phyloP scores from a whole-genome alignment of 768 basidiomycete genomes.

The Peribolospora baueri region DNA sequence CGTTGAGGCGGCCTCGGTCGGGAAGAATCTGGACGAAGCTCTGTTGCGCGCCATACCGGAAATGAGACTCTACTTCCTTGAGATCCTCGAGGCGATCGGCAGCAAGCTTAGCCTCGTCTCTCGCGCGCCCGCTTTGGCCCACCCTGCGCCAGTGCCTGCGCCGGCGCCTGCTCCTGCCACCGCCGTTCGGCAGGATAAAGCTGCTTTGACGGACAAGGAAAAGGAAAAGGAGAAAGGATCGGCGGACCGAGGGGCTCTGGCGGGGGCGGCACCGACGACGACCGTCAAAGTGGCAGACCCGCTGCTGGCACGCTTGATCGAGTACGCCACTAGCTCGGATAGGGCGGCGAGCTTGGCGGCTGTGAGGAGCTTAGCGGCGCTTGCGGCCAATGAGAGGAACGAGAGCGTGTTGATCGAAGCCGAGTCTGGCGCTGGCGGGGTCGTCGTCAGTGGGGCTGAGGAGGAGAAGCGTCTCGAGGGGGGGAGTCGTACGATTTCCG shows the following conservation, averaged over 20 bases:
- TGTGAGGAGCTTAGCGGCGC: constrained; percentile 33
- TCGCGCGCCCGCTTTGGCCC: constrained; percentile 7
- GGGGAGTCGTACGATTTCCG: neutral
- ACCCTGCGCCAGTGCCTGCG: constrained; percentile 5
- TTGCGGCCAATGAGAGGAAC: constrained; percentile 18
- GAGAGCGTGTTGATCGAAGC: constrained; percentile 3
- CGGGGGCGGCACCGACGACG: constrained; percentile 3
- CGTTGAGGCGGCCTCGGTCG: too few species aligned
- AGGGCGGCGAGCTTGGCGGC: constrained; percentile 47
- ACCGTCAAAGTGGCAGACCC: constrained; percentile 13
- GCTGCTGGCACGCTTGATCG: constrained; percentile 19
- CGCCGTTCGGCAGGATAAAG: neutral
- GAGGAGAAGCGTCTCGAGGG: neutral
- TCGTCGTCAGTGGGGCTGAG: constrained; percentile 3
- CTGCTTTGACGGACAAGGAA: neutral
- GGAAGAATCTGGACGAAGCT: too few species aligned
- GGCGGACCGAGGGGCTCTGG: neutral
- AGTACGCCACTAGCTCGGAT: constrained; percentile 33
- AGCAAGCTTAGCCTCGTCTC: constrained; percentile 5
- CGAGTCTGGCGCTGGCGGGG: too few species aligned
- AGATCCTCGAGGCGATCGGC: constrained; percentile 12
- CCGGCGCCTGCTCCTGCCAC: neutral
- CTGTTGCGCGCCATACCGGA: constrained; percentile 11
- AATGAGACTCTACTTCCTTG: constrained; percentile 18
- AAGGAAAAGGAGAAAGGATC: neutral